phyloP scores from a whole-genome alignment of 2,329 filamentous ascomycete species.

The Bipolaris zeicola region DNA sequence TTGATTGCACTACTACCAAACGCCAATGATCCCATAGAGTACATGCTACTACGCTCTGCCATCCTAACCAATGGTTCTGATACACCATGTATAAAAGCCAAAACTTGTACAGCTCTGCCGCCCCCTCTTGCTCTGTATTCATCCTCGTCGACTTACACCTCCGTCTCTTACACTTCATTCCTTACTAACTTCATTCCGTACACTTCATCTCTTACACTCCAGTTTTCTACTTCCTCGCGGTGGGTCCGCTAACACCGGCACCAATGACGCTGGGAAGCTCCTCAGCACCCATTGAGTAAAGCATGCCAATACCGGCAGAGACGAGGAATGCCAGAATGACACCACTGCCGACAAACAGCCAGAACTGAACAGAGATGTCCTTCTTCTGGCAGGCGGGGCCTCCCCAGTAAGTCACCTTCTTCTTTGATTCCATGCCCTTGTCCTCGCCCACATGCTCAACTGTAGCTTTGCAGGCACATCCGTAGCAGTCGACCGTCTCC shows the following conservation, averaged over 20 bases:
- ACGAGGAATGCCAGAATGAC: conserved; percentile 72
- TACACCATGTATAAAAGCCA: conserved; percentile 42
- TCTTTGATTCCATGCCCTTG: conserved; percentile 53
- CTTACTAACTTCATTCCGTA: neutral
- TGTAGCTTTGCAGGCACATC: conserved; percentile 74
- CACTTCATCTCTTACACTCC: neutral
- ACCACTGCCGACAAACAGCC: conserved; percentile 78
- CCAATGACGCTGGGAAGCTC: conserved; percentile 92
- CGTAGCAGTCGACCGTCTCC: conserved; percentile 67
- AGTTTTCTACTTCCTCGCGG: conserved; percentile 44
- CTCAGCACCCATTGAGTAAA: conserved; percentile 84
- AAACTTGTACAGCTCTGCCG: neutral
- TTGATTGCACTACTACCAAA: conserved; percentile 41
- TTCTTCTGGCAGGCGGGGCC: conserved; percentile 88
- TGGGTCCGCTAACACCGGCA: conserved; percentile 80
- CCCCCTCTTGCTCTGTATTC: neutral
- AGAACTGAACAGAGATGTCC: conserved; percentile 87
- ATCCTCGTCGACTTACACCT: neutral
- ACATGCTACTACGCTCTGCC: conserved; percentile 22
- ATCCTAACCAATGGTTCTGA: conserved; percentile 26
- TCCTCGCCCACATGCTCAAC: conserved; percentile 56
- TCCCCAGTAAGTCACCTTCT: conserved; percentile 75
- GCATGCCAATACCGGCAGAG: conserved; percentile 72
- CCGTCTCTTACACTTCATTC: neutral
- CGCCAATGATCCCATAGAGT: conserved; percentile 36